A percentile compares a stretch with the other conserved stretches of the same genome.
phyloP scores from a whole-genome alignment of 306 rosid genomes.

The Psophocarpus tetragonolobus region DNA sequence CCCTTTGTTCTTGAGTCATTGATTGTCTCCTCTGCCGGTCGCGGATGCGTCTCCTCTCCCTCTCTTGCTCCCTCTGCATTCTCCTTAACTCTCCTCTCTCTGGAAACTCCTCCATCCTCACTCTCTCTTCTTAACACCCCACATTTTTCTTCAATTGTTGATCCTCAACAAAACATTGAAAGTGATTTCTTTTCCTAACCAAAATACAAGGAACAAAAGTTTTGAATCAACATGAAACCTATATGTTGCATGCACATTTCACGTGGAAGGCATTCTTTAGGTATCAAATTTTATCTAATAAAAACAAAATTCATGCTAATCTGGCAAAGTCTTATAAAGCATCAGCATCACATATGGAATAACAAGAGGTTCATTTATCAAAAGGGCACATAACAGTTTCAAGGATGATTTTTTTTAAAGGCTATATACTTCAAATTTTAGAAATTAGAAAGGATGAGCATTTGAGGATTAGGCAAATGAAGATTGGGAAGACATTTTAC shows the following conservation, averaged over 20 bases:
- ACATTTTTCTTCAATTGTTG: background rate
- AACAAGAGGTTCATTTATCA: slow-evolving; percentile 22
- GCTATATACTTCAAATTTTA: background rate
- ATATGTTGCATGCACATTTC: background rate
- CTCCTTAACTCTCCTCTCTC: slow-evolving; percentile 48
- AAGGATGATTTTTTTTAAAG: background rate
- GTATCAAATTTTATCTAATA: background rate
- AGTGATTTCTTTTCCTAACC: slow-evolving; percentile 19
- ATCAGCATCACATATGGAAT: background rate
- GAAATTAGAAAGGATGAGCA: background rate
- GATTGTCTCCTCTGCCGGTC: slow-evolving; percentile 81
- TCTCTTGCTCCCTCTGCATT: slow-evolving; percentile 66
- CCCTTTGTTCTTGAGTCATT: slow-evolving; percentile 83
- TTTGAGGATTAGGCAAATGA: background rate
- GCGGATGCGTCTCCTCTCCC: slow-evolving; percentile 73
- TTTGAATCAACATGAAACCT: slow-evolving; percentile 13
- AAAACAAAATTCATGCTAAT: slow-evolving; percentile 13
- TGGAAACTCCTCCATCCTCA: slow-evolving; percentile 48
- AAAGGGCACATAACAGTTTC: background rate
- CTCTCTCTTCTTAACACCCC: slow-evolving; percentile 7
- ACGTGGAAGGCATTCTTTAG: background rate
- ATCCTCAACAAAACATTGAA: slow-evolving; percentile 3
- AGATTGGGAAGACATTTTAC: slow-evolving; percentile 19
- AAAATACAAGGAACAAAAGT: background rate
- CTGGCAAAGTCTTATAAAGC: background rate